Percentiles rank a stretch among this genome's conserved stretches.
phyloP scores from a whole-genome alignment of 805 yeast species.

The Pichia deserticola region DNA sequence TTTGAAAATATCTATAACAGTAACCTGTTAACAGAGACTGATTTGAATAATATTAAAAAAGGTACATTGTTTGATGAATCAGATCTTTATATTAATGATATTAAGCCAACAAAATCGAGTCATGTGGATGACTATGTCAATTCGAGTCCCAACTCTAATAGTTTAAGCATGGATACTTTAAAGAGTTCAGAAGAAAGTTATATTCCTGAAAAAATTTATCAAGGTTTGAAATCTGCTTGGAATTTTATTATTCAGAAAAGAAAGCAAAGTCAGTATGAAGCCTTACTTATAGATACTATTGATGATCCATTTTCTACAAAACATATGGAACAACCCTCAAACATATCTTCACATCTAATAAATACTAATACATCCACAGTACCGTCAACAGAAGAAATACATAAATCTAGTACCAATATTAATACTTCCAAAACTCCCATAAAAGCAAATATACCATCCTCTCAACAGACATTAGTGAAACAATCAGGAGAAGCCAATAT shows the following conservation, averaged over 20 bases:
- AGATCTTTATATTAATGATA: constrained; percentile 4
- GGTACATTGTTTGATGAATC: constrained; percentile 29
- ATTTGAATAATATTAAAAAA: constrained; percentile 23
- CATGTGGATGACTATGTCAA: constrained; percentile 12
- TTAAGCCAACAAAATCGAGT: constrained; percentile 10
- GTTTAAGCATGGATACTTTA: background rate
- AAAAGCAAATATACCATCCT: background rate
- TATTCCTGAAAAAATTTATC: constrained; percentile 8
- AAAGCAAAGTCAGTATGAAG: constrained; percentile 45
- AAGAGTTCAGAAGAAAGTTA: constrained; percentile 2
- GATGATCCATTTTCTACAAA: constrained; percentile 9
- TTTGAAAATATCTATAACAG: constrained; percentile 25
- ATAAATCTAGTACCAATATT: background rate
- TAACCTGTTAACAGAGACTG: constrained; percentile 31
- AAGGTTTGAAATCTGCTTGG: constrained; percentile 34
- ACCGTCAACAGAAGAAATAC: background rate
- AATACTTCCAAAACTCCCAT: background rate
- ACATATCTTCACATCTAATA: background rate
- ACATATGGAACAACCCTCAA: background rate
- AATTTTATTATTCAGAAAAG: constrained; percentile 37
- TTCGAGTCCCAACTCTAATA: background rate
- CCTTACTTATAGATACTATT: constrained; percentile 34
- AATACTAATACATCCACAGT: background rate
- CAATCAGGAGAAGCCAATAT: background rate
- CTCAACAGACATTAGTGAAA: background rate